Evolutionary conservation across 2,329 filamentous ascomycete genomes (phyloP), one percentile per base, ranked within the genome.

Genomic region (Ophiostoma pallidulum): DNA sequence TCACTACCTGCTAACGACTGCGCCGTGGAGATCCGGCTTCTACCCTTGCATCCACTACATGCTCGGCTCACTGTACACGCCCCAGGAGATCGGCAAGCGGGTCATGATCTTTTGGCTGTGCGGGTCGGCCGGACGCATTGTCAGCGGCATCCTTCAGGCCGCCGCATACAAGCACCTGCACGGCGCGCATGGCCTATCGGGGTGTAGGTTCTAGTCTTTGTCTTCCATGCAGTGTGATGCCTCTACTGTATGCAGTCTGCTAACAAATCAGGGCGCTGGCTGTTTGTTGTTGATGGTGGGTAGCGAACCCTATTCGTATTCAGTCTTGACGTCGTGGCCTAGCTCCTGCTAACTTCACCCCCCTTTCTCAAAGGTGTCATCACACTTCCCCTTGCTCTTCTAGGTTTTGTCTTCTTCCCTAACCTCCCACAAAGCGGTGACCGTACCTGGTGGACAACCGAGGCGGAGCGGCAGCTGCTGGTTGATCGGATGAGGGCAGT

Each of bases 81-180:
- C 71, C 14, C 64, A 67, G 12, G 79, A 83, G 51, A 68, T 84
- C 0, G 78, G 76, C 1, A 83, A 82, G 58, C 70, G 80, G 1
- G 76, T 71, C 4, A 78, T 75, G 40, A 74, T 84, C 41, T 84
- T 83, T 56, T 80, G 76, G 1, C 69, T 75, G 0, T 77, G 75
- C 10, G 78, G 77, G 1, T 66, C 80, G 1, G 74, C 74, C 73
- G 55, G 55, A 6, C 24, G 16, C 4, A 58, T 65, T 50, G 54
- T 64, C 14, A 60, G 58, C 37, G 63, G 63, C 0, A 62, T 64
- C 37, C 58, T 78, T 0, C 74, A 77, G 54, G 69, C 73, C 2
- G 51, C 43, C 3, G 72, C 73, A 0, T 77, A 77, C 53, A 71
- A 64, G 3, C 73, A 74, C 42, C 63, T 78, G 0, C 70, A 74